phyloP scores from a whole-genome alignment of 768 basidiomycete genomes.

The Macrolepiota fuliginosa region DNA sequence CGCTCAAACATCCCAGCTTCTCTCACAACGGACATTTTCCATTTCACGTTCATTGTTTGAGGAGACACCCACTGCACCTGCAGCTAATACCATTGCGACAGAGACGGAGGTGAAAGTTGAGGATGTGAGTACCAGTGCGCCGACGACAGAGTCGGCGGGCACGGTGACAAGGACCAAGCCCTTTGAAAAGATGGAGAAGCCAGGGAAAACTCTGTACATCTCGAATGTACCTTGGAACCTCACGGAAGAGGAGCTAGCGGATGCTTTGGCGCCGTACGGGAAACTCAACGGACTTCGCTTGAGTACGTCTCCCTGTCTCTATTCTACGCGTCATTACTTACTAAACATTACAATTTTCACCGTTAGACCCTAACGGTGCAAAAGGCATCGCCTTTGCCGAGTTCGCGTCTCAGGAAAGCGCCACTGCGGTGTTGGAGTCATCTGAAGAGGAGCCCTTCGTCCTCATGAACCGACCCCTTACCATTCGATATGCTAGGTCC shows the following conservation, averaged over 20 bases:
- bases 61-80: neutral
- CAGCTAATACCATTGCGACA: neutral
- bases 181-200: neutral
- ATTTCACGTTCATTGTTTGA: constrained; percentile 14
- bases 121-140: neutral
- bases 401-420: constrained; percentile 35
- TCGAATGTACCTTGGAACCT: constrained; percentile 53
- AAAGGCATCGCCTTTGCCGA: constrained; percentile 47
- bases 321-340: neutral
- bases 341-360: neutral
- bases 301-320: constrained; percentile 30
- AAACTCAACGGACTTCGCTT: constrained; percentile 33
- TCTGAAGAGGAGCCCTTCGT: constrained; percentile 43
- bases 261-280: constrained; percentile 44
- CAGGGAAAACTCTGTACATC: constrained; percentile 35
- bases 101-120: neutral
- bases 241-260: constrained; percentile 37
- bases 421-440: constrained; percentile 33
- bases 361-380: constrained; percentile 27
- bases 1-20: neutral
- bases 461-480: constrained; percentile 43
- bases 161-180: neutral
- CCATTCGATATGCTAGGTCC: constrained; percentile 35
- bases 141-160: neutral
- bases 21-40: constrained; percentile 21